Evolutionary conservation across 2,329 filamentous ascomycete genomes (phyloP).

Genomic region (Fusarium longipes): DNA sequence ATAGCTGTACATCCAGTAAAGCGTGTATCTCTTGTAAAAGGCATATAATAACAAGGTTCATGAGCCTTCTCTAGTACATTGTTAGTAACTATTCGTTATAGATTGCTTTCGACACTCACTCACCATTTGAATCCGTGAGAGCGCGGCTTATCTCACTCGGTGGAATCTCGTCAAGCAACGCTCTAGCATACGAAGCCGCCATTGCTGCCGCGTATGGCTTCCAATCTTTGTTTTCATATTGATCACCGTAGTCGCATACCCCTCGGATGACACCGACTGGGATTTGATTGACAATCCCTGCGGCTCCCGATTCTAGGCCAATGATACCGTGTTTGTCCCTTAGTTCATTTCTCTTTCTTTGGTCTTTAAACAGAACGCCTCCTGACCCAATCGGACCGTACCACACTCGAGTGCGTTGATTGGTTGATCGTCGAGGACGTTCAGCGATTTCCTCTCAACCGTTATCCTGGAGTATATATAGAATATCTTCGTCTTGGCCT

Average conservation of each 20-base stretch:
- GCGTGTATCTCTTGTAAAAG: background rate
- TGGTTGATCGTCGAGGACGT: background rate
- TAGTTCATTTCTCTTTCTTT: slow-evolving; percentile 38
- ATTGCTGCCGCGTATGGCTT: slow-evolving; percentile 53
- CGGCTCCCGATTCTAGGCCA: slow-evolving; percentile 49
- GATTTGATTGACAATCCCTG: slow-evolving; percentile 38
- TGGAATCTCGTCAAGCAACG: slow-evolving; percentile 11
- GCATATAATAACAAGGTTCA: background rate
- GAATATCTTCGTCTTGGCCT: slow-evolving; percentile 46
- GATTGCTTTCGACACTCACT: background rate
- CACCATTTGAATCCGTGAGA: background rate
- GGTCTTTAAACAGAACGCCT: slow-evolving; percentile 48
- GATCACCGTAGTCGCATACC: slow-evolving; percentile 51
- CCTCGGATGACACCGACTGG: slow-evolving; percentile 50
- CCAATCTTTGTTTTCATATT: slow-evolving; percentile 51
- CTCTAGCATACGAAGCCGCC: slow-evolving; percentile 29
- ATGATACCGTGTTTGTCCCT: slow-evolving; percentile 47
- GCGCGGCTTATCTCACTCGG: background rate
- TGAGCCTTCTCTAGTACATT: background rate
- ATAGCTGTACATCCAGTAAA: background rate
- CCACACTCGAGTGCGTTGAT: slow-evolving; percentile 3
- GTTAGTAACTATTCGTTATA: background rate
- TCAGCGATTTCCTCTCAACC: fast-evolving
- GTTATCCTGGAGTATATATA: slow-evolving; percentile 26
- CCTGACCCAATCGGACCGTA: slow-evolving; percentile 48